Evolutionary conservation across 1,139 yeast genomes (phyloP).

Genomic region (Kurtzmaniella quercitrusa): DNA sequence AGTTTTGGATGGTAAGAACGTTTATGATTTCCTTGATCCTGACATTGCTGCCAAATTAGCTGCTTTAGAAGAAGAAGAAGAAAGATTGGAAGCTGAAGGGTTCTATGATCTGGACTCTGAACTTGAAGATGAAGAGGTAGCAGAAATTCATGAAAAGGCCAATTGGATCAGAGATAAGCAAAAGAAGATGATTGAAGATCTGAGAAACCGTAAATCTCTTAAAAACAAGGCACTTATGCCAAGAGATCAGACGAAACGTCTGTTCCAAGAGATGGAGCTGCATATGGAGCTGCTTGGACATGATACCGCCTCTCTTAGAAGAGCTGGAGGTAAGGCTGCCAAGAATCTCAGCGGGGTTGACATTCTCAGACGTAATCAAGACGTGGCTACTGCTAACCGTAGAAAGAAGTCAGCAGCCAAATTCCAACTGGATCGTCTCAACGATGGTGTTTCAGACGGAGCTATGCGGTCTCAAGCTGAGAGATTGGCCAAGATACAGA

Average conservation of each 20-base stretch:
- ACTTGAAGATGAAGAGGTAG: conserved; percentile 52
- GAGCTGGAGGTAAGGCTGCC: conserved; percentile 35
- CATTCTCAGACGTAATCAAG: conserved; percentile 56
- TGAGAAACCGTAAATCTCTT: conserved; percentile 80
- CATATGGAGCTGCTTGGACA: conserved; percentile 90
- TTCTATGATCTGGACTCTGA: conserved; percentile 81
- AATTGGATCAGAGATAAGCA: conserved; percentile 94
- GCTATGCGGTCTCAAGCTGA: conserved; percentile 83
- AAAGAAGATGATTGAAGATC: conserved; percentile 85
- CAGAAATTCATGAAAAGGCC: conserved; percentile 81
- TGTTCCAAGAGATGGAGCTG: conserved; percentile 75
- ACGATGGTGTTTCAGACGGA: conserved; percentile 83
- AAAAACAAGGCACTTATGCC: conserved; percentile 92
- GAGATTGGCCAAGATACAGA: conserved; percentile 80
- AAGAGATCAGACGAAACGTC: conserved; percentile 78
- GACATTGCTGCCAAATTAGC: conserved; percentile 90
- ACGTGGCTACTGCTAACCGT: conserved; percentile 33
- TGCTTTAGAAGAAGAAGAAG: conserved; percentile 97
- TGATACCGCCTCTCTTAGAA: conserved; percentile 64
- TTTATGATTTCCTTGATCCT: conserved; percentile 94
- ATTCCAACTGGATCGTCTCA: conserved; percentile 74
- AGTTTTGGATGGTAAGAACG: conserved; percentile 91
- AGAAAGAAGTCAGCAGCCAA: conserved; percentile 44
- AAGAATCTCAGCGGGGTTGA: conserved; percentile 67
- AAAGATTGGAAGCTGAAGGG: conserved; percentile 86